Evolutionary conservation across 129 eudicot genomes (phyloP), one percentile per base, ranked within the genome.

Genomic region (Tanacetum coccineum): DNA sequence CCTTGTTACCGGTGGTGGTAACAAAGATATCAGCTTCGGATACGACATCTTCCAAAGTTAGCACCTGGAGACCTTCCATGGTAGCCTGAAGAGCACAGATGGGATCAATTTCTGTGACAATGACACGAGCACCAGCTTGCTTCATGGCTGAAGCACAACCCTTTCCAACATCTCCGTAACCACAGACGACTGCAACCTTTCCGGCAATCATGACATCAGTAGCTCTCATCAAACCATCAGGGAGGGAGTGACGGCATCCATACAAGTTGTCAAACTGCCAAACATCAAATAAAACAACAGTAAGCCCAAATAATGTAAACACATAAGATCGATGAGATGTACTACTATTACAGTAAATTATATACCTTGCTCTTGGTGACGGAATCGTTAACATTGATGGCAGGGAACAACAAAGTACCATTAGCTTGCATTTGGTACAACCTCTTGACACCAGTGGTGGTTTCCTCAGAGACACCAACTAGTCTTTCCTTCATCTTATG

Each of bases 221-320:
- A 19, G 84, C 84, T 71, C 84, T 80, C 84, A 80, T 80, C 42
- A 80, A 58, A 75, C 84, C 84, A 66, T 80, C 80, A 12, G 84
- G 84, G 40, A 80, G 80, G 7, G 84, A 80, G 80, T 80, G 84
- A 2, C 80, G 76, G 67, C 80, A 76, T 26, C 80, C 80, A 11
- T 76, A 76, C 80, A 76, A 54, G 76, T 76, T 69, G 56, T 76
- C 80, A 30, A 76, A 76, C 80, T 76, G 76, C 64, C 1, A 11
- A 18, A 42, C 32, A 26, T 65, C 14, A 28, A 14, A 66, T 48
- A 48, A 47, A 36, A 36, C 42, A 36, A 36, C 42, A 36, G 42
- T 36, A 6, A 36, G 42, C 8, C 10, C 42, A 36, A n/a, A n/a
- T n/a, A n/a, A 36, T 36, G 42, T 36, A 36, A 49, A 2, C 54